phyloP scores from a whole-genome alignment of 768 basidiomycete genomes.

The Chalciporus sphaerocephalus region DNA sequence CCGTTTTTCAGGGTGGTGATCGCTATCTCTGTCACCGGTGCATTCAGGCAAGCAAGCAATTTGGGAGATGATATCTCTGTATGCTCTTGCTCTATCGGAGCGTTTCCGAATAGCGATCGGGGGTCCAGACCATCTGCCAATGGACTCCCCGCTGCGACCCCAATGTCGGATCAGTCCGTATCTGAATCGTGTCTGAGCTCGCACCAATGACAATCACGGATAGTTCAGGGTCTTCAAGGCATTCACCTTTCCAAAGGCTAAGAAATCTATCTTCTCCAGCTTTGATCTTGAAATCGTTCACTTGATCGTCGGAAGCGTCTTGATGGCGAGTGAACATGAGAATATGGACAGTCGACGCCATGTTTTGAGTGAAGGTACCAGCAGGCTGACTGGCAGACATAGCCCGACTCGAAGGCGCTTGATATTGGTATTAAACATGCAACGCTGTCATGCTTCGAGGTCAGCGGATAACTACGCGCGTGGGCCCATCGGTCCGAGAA shows the following conservation, averaged over 20 bases:
- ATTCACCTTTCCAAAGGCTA: background rate
- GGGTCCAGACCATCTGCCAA: background rate
- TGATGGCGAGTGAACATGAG: background rate
- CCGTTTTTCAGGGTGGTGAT: background rate
- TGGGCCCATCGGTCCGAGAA: too few relatives aligned
- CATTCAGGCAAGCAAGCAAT: background rate
- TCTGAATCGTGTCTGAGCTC: background rate
- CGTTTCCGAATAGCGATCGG: background rate
- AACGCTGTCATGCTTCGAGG: too few relatives aligned
- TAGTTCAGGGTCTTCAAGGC: slow-evolving; percentile 1
- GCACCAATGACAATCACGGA: background rate
- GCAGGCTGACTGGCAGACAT: too few relatives aligned
- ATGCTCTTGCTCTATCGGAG: background rate
- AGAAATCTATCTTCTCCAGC: background rate
- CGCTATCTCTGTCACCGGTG: slow-evolving; percentile 1
- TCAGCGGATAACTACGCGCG: too few relatives aligned
- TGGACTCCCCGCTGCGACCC: background rate
- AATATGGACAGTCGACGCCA: background rate
- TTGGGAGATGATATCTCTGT: background rate
- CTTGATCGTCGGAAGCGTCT: background rate
- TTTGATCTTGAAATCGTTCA: background rate
- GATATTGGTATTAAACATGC: too few relatives aligned
- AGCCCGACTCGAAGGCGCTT: too few relatives aligned
- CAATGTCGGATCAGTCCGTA: background rate
- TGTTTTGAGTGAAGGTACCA: background rate